Evolutionary conservation across 148 eudicot genomes (phyloP).

Genomic region (Rhododendron ferrugineum): DNA sequence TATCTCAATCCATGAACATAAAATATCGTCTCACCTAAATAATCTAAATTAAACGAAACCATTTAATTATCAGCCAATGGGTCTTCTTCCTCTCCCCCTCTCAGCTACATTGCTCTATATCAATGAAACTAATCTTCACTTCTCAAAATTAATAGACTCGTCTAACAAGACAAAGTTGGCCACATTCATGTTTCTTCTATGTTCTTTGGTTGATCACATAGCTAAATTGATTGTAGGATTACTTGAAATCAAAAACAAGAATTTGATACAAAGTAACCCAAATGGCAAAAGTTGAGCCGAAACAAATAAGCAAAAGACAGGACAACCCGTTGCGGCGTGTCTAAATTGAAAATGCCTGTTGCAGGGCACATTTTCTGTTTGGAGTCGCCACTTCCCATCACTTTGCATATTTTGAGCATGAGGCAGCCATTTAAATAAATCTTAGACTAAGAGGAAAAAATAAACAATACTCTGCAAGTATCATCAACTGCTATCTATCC

Average conservation of each 20-base stretch:
- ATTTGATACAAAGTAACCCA: background rate
- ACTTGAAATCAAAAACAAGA: background rate
- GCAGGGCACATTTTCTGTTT: too few species aligned
- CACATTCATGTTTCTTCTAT: background rate
- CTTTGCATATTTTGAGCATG: background rate
- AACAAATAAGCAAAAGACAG: background rate
- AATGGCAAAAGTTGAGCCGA: background rate
- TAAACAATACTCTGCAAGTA: background rate
- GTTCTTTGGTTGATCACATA: background rate
- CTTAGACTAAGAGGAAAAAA: background rate
- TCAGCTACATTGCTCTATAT: background rate
- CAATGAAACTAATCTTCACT: background rate
- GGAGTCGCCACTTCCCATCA: too few species aligned
- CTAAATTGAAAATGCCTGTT: too few species aligned
- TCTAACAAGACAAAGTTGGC: background rate
- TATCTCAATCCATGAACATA: background rate
- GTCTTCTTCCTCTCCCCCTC: background rate
- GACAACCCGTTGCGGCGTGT: too few species aligned
- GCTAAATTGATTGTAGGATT: background rate
- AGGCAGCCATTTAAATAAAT: background rate
- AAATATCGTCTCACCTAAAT: background rate
- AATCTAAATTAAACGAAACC: background rate
- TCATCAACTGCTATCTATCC: background rate
- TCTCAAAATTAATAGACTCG: background rate
- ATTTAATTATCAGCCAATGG: background rate